A percentile compares a stretch with the other conserved stretches of the same genome.
phyloP scores from a whole-genome alignment of 1,139 yeast genomes.

The Yamadazyma diddensiae region DNA sequence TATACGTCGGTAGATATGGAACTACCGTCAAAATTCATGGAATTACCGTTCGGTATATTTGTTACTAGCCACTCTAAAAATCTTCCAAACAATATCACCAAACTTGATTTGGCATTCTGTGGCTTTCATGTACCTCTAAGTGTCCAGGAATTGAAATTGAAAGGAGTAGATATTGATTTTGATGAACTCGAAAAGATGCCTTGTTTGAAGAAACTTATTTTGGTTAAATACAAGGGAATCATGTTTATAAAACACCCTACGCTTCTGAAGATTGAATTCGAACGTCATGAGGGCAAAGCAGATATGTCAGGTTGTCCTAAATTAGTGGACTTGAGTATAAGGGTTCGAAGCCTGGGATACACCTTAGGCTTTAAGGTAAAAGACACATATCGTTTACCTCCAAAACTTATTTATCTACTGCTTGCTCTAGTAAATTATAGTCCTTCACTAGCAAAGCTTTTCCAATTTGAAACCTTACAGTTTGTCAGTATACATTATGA shows the following conservation, averaged over 20 bases:
- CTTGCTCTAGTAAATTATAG: not conserved
- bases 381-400: not conserved
- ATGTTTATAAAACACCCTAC: not conserved
- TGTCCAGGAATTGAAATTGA: not conserved
- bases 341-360: not conserved
- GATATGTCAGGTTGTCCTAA: constrained; percentile 1
- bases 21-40: too few species aligned
- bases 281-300: not conserved
- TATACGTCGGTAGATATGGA: too few species aligned
- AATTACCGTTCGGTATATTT: too few species aligned
- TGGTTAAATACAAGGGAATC: not conserved
- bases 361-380: not conserved
- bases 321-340: not conserved
- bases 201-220: not conserved
- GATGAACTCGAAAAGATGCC: not conserved
- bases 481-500: not conserved
- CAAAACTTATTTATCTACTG: not conserved
- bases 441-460: not conserved
- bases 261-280: not conserved
- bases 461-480: not conserved
- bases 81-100: not conserved
- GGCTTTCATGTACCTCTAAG: not conserved
- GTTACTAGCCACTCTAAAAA: too few species aligned
- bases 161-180: not conserved
- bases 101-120: not conserved